Base-by-base conservation (phyloP, 2,329 filamentous ascomycete species). In the Xylaria sp. region DNA sequence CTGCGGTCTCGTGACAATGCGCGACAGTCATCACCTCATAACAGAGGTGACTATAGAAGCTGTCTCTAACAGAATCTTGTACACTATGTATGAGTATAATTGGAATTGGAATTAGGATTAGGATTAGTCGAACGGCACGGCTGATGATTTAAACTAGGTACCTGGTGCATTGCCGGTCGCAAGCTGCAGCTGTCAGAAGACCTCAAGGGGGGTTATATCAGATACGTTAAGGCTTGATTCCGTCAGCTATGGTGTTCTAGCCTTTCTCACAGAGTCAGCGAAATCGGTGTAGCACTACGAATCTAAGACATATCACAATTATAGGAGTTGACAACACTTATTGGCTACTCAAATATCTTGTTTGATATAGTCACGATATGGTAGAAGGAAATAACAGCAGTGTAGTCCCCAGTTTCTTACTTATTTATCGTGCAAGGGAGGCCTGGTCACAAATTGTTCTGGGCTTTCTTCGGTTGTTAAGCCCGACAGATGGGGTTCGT, bases 1-100 rank as follows among this genome's bases (percentile, higher is more conserved):
- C n/a, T 15, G 39, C 41, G 55, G 58, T 69, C 66, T 69, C 63
- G 66, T 69, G 66, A 69, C 66, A 56, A 30, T 23, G 46, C 53
- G 39, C 43, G 18, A 41, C 30, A 48, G 55, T 60, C 20, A n/a
- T 59, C 53, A 20, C 55, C 41, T 43, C n/a, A 50, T 48, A 56
- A 43, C 25, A 30, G 41, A n/a, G 20, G 46, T 34, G 28, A 30
- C n/a, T 56, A 43, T 63, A 25, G 30, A 46, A 39, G 25, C 20
- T 23, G 28, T 15, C 32, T 32, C n/a, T 48, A 43, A 32, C 32
- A 52, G 41, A 32, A 60, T 57, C 28, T 23, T 52, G 58, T 60
- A 20, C 36, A 62, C 43, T 39, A 3, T 28, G 36, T 23, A 53
- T 53, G 56, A 43, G 45, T 23, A 20, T 46, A 55, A 46, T 59